Evolutionary conservation across 495 filamentous ascomycete species (phyloP).

Genomic region (Bombardia bombarda): DNA sequence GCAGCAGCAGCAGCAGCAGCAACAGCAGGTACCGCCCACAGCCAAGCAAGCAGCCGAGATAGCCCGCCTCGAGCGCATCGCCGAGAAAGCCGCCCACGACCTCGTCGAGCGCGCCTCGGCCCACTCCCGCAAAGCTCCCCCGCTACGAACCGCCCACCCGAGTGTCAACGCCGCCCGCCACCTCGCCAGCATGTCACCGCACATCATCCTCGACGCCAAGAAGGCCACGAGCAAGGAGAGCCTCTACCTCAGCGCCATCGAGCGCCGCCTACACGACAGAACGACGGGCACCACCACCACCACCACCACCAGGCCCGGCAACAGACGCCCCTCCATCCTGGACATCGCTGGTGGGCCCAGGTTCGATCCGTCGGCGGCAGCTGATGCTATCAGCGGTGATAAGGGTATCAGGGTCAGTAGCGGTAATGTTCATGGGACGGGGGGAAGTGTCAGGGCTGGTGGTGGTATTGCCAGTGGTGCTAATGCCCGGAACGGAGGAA

Average conservation of each 20-base stretch:
- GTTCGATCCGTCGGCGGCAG: too few species aligned
- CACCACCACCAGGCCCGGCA: background rate
- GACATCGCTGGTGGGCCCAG: too few species aligned
- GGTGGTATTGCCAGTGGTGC: background rate
- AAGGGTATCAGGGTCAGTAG: background rate
- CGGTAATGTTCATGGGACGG: background rate
- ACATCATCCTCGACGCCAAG: slow-evolving; percentile 49
- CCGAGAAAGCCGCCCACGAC: slow-evolving; percentile 34
- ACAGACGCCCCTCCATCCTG: background rate
- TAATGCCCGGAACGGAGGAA: slow-evolving; percentile 5
- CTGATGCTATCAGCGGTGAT: background rate
- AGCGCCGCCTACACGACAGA: slow-evolving; percentile 44
- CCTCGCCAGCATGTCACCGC: slow-evolving; percentile 35
- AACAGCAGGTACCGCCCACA: slow-evolving; percentile 20
- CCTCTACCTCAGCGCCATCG: slow-evolving; percentile 66
- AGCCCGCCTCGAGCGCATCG: slow-evolving; percentile 44
- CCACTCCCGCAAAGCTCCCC: slow-evolving; percentile 35
- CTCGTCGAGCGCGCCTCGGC: slow-evolving; percentile 39
- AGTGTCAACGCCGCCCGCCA: slow-evolving; percentile 40
- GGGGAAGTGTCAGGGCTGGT: background rate
- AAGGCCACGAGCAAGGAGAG: slow-evolving; percentile 54
- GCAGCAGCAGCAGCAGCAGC: background rate
- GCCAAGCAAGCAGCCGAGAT: slow-evolving; percentile 40
- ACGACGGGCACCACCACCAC: too few species aligned
- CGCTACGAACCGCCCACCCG: slow-evolving; percentile 38